Evolutionary conservation across 2,329 filamentous ascomycete species (phyloP).

Genomic region (Penicillium sp.): DNA sequence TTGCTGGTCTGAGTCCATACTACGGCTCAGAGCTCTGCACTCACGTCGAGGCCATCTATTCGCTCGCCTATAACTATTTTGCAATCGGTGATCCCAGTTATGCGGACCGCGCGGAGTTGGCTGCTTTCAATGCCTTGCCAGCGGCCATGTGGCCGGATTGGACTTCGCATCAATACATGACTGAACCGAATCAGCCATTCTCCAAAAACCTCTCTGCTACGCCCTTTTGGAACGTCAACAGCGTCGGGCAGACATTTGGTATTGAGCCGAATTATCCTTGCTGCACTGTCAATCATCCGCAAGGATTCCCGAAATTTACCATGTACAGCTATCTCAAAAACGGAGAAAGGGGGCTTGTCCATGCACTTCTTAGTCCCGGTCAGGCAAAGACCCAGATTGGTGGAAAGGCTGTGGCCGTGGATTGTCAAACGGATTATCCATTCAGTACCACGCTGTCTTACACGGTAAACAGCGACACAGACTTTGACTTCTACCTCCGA

Average conservation of each 20-base stretch:
- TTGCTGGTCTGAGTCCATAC: slow-evolving; percentile 47
- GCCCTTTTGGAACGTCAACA: slow-evolving; percentile 54
- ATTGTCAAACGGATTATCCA: slow-evolving; percentile 54
- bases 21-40: slow-evolving; percentile 54
- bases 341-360: slow-evolving; percentile 49
- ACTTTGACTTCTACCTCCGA: slow-evolving; percentile 49
- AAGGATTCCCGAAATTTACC: slow-evolving; percentile 59
- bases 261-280: slow-evolving; percentile 56
- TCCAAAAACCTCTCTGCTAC: slow-evolving; percentile 43
- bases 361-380: slow-evolving; percentile 53
- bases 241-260: slow-evolving; percentile 51
- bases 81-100: slow-evolving; percentile 48
- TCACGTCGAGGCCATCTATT: slow-evolving; percentile 55
- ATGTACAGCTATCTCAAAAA: slow-evolving; percentile 49
- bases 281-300: slow-evolving; percentile 61
- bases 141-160: slow-evolving; percentile 54
- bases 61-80: slow-evolving; percentile 54
- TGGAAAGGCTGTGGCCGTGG: slow-evolving; percentile 42
- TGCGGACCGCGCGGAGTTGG: slow-evolving; percentile 55
- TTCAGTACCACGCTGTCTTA: slow-evolving; percentile 46
- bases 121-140: slow-evolving; percentile 59
- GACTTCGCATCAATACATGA: slow-evolving; percentile 60
- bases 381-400: slow-evolving; percentile 42
- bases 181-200: slow-evolving; percentile 56
- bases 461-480: slow-evolving; percentile 35